Conservation (phyloP, 1,284 basidiomycete species). For the Gomphus sp. region DNA sequence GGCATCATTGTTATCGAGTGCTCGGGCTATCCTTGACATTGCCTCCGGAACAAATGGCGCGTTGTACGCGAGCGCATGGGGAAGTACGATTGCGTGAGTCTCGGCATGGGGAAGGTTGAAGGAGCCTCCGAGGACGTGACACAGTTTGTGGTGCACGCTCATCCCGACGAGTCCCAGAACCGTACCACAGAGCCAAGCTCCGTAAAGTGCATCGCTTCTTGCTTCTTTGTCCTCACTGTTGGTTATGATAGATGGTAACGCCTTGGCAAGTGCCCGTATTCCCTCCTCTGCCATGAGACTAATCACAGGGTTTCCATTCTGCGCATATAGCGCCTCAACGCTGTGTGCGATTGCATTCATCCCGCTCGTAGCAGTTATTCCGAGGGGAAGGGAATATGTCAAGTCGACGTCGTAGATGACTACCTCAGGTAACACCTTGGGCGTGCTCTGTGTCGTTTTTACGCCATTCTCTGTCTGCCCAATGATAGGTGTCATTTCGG, state of each 20-base stretch:
- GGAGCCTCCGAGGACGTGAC: conserved; percentile 34
- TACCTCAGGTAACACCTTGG: conserved; percentile 32
- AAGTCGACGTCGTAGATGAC: conserved; percentile 38
- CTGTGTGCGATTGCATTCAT: conserved; percentile 39
- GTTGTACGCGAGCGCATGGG: conserved; percentile 36
- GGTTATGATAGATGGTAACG: conserved; percentile 26
- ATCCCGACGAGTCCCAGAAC: conserved; percentile 32
- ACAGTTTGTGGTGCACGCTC: conserved; percentile 40
- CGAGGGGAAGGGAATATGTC: conserved; percentile 30
- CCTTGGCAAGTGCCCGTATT: conserved; percentile 25
- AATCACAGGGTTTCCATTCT: conserved; percentile 32
- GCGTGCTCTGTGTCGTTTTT: conserved; percentile 33
- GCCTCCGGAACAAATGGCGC: conserved; percentile 25
- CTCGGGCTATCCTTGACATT: conserved; percentile 26
- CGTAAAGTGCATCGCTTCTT: conserved; percentile 30
- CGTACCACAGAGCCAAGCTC: conserved; percentile 33
- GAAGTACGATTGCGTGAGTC: conserved; percentile 37
- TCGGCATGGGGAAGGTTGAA: conserved; percentile 38
- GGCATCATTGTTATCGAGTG: conserved; percentile 24
- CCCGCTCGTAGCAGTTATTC: conserved; percentile 32
- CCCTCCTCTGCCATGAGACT: conserved; percentile 32
- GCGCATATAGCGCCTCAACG: conserved; percentile 32
- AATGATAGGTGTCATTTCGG: conserved; percentile 34
- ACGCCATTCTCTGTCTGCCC: conserved; percentile 34
- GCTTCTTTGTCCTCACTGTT: conserved; percentile 25